phyloP scores from a whole-genome alignment of 1,139 yeast species.

The Sugiyamaella xylanicola region DNA sequence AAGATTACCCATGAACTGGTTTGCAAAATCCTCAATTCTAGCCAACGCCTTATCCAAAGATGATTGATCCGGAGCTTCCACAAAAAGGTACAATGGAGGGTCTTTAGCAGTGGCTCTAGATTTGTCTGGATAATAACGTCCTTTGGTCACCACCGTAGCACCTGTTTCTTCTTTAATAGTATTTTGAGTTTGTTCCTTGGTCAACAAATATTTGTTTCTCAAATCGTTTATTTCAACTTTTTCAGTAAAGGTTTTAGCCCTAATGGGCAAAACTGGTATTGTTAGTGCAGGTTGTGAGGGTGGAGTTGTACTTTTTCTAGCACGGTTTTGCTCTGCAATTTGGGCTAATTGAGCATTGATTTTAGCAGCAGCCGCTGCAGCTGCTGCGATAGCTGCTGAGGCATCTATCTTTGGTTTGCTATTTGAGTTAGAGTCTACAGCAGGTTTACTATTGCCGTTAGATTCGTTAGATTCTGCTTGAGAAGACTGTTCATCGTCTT shows the following conservation, averaged over 20 bases:
- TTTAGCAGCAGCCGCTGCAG: conserved; percentile 43
- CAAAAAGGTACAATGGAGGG: conserved; percentile 42
- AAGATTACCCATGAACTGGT: conserved; percentile 40
- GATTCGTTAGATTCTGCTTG: not conserved
- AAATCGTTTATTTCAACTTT: conserved; percentile 45
- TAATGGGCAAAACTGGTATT: conserved; percentile 17
- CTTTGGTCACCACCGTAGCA: conserved; percentile 42
- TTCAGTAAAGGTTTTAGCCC: conserved; percentile 25
- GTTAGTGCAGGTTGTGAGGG: conserved; percentile 10
- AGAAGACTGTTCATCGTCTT: not conserved
- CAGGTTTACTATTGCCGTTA: not conserved
- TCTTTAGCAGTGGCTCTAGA: conserved; percentile 41
- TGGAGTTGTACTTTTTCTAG: conserved; percentile 17
- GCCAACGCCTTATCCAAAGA: conserved; percentile 40
- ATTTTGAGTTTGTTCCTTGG: conserved; percentile 42
- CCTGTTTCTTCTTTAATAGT: conserved; percentile 40
- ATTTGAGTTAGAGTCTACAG: not conserved
- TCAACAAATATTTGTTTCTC: conserved; percentile 44
- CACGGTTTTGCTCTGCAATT: conserved; percentile 10
- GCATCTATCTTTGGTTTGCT: conserved; percentile 32
- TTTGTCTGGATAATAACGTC: conserved; percentile 45
- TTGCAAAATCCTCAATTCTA: conserved; percentile 39
- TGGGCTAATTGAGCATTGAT: conserved; percentile 39
- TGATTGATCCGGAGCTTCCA: conserved; percentile 39
- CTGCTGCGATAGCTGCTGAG: conserved; percentile 35